A percentile compares a stretch with the other conserved stretches of the same genome.
Evolutionary conservation across 352 stramenopile genomes (phyloP).

Genomic region (Pythium aphanidermatum): DNA sequence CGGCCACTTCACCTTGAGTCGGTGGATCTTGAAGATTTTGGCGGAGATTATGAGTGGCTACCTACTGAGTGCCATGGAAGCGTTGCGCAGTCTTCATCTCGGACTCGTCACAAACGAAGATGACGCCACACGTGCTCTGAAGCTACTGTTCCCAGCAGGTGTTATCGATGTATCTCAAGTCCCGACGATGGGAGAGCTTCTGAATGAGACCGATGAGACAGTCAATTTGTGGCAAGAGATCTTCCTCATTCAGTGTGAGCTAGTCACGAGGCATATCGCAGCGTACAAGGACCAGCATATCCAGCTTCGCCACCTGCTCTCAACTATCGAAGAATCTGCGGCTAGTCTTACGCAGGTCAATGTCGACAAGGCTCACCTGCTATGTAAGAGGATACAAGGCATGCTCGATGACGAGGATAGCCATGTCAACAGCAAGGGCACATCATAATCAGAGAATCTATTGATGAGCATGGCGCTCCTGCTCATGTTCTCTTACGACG

Average conservation of each 20-base stretch:
- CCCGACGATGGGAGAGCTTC: constrained; percentile 40
- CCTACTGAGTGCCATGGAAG: constrained; percentile 50
- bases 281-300: constrained; percentile 5
- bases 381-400: no score
- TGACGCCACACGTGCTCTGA: constrained; percentile 10
- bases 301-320: no score
- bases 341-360: no score
- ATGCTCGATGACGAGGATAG: no score
- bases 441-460: no score
- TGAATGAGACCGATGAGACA: constrained; percentile 40
- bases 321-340: no score
- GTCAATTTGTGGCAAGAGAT: constrained; percentile 31
- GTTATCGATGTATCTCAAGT: constrained; percentile 22
- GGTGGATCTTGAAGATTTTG: constrained; percentile 39
- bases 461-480: no score
- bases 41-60: constrained; percentile 43
- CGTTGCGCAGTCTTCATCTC: constrained; percentile 7
- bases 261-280: constrained; percentile 16
- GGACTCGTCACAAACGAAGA: background rate
- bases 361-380: no score
- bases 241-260: constrained; percentile 37
- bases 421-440: no score
- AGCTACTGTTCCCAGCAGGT: constrained; percentile 32
- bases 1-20: constrained; percentile 14
- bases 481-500: no score